Evolutionary conservation across 2,329 filamentous ascomycete genomes (phyloP).

Genomic region (Sporothrix phasma): DNA sequence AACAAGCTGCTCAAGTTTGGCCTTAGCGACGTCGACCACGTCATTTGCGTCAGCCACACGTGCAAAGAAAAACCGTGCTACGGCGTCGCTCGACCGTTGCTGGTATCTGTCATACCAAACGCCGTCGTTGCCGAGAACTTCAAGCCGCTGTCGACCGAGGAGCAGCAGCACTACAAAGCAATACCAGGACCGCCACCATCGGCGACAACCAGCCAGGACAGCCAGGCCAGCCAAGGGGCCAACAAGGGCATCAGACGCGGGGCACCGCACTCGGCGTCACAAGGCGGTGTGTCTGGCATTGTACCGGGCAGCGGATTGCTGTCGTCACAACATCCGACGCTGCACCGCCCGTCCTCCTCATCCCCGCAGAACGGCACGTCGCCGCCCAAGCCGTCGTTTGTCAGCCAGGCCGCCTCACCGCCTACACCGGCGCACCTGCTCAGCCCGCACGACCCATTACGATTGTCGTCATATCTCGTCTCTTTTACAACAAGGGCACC

Average conservation of each 20-base stretch:
- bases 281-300: neutral
- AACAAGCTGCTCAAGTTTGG: slow-evolving; percentile 97
- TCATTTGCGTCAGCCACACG: slow-evolving; percentile 96
- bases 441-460: slow-evolving; percentile 78
- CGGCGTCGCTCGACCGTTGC: slow-evolving; percentile 88
- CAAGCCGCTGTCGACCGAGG: slow-evolving; percentile 50
- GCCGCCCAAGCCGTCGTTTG: slow-evolving; percentile 26
- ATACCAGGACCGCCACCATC: slow-evolving; percentile 13
- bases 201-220: slow-evolving; percentile 5
- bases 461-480: slow-evolving; percentile 90
- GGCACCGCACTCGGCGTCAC: neutral
- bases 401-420: slow-evolving; percentile 21
- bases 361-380: slow-evolving; percentile 6
- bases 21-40: slow-evolving; percentile 92
- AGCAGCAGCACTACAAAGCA: slow-evolving; percentile 26
- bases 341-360: neutral
- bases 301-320: neutral
- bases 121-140: slow-evolving; percentile 97
- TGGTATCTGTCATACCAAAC: slow-evolving; percentile 97
- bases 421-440: slow-evolving; percentile 53
- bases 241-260: neutral
- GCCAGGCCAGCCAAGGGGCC: neutral
- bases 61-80: slow-evolving; percentile 98
- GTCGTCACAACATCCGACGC: neutral
- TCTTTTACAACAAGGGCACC: slow-evolving; percentile 98